Evolutionary conservation across 2,329 filamentous ascomycete genomes (phyloP), one percentile per base, ranked within the genome.

Genomic region (Sporothrix brasiliensis): DNA sequence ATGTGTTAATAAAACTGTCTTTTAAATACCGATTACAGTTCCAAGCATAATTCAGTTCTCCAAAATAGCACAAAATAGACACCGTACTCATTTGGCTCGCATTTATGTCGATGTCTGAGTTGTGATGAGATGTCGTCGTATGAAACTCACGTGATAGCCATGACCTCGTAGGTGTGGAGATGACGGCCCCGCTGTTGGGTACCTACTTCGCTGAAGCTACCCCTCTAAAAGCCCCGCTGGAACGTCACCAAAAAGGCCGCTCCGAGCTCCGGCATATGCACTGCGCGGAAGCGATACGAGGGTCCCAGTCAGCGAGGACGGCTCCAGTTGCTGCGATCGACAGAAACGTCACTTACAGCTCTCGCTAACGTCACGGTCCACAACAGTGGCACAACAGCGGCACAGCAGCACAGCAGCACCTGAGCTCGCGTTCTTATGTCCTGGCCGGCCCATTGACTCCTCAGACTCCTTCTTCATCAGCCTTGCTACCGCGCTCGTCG

Each of bases 221-320:
- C 58, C 58, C 58, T 44, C 58, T 24, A 47, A 14, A 61, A 47
- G 11, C 58, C 58, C 58, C 58, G 47, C 39, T 47, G 27, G 44
- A 47, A 47, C 13, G 9, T 10, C 11, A 6, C n/a, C 39, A 11
- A 14, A 47, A 27, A 24, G 27, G 11, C 21, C 58, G 13, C 58
- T 9, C 39, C 13, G 14, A 61, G 21, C 56, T 16, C n/a, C 58
- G 58, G 41, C 58, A 63, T 24, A 47, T 44, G 13, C 39, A 39
- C 30, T 60, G 56, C 16, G 56, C n/a, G 56, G 16, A 24, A 27
- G 58, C 58, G n/a, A 16, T 34, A 27, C 58, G 39, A 27, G 58
- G 39, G 39, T 63, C 58, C 24, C 58, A 63, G 58, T 63, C 58
- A 63, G 58, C 58, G 39, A 63, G 13, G 39, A 27, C 9, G 16